A percentile compares a stretch with the other conserved stretches of the same genome.
Evolutionary conservation across 768 basidiomycete genomes (phyloP).

Genomic region (Xerocomus potaroensis): DNA sequence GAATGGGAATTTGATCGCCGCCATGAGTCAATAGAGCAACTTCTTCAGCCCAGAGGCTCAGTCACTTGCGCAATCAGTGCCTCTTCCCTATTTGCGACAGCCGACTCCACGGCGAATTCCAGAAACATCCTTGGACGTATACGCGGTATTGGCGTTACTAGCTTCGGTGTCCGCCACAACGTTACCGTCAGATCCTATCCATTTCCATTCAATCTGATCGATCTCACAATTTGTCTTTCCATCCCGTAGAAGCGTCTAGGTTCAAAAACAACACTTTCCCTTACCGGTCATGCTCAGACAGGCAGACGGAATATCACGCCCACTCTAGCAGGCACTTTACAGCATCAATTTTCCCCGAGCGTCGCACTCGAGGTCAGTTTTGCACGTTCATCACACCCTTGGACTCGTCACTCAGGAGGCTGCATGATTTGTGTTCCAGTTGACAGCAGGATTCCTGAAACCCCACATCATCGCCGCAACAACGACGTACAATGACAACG

Average conservation of each 20-base stretch:
- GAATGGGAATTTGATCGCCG: conserved; percentile 37
- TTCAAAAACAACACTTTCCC: conserved; percentile 40
- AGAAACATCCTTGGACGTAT: conserved; percentile 32
- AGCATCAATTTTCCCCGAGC: conserved; percentile 73
- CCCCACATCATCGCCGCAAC: conserved; percentile 41
- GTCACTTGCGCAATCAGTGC: conserved; percentile 46
- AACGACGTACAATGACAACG: conserved; percentile 45
- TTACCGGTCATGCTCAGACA: conserved; percentile 37
- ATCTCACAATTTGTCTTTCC: conserved; percentile 19
- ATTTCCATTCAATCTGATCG: conserved; percentile 13
- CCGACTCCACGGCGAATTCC: conserved; percentile 25
- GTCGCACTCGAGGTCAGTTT: conserved; percentile 42
- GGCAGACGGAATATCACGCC: conserved; percentile 26
- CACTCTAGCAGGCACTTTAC: conserved; percentile 63
- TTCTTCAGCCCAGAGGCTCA: conserved; percentile 43
- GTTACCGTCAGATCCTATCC: conserved; percentile 36
- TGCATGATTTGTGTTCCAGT: conserved; percentile 28
- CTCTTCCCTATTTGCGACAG: conserved; percentile 41
- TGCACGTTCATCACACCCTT: conserved; percentile 16
- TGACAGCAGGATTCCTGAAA: conserved; percentile 37
- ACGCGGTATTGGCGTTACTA: conserved; percentile 32
- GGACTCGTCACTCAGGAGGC: conserved; percentile 5
- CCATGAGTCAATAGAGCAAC: conserved; percentile 34
- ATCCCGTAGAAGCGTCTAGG: conserved; percentile 44
- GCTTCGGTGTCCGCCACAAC: conserved; percentile 40